phyloP scores from a whole-genome alignment of 75 land plant genomes.

The Adiantum capillusveneris region DNA sequence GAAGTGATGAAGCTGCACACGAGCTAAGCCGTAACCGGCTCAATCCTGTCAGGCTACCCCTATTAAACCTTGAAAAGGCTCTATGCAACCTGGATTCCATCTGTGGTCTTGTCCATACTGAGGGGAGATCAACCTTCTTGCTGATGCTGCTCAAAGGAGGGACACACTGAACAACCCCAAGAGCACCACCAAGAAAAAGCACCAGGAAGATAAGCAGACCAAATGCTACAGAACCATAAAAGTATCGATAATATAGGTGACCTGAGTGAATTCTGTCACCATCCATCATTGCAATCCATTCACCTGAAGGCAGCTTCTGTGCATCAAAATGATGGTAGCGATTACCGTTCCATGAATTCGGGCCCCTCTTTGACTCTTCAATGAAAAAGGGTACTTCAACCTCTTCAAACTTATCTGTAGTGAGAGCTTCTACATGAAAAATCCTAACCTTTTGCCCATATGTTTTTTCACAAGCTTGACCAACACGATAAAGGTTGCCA shows the following conservation, averaged over 20 bases:
- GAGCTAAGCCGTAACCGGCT: conserved; percentile 45
- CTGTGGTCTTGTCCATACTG: conserved; percentile 29
- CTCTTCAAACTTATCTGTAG: conserved; percentile 53
- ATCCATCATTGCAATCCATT: conserved; percentile 92
- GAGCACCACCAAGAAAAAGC: conserved; percentile 39
- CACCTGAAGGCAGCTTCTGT: conserved; percentile 57
- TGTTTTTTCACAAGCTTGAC: conserved; percentile 84
- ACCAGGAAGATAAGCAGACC: conserved; percentile 27
- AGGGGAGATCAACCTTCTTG: conserved; percentile 39
- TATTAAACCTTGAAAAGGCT: conserved; percentile 45
- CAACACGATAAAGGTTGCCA: conserved; percentile 63
- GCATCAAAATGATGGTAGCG: conserved; percentile 81
- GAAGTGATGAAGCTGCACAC: conserved; percentile 30
- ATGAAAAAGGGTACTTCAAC: conserved; percentile 58
- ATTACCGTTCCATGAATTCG: conserved; percentile 79
- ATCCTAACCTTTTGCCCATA: conserved; percentile 58
- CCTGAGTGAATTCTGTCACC: conserved; percentile 90
- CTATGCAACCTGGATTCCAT: conserved; percentile 35
- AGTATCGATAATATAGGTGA: conserved; percentile 37
- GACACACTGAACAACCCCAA: conserved; percentile 60
- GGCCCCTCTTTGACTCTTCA: conserved; percentile 53
- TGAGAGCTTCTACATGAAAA: conserved; percentile 56
- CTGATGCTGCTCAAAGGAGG: conserved; percentile 38
- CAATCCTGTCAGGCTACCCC: conserved; percentile 21
- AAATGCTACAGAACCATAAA: conserved; percentile 43